Percentiles rank a stretch among this genome's conserved stretches.
phyloP scores from a whole-genome alignment of 1,139 yeast species.

The Yamadazyma membranifaciens region DNA sequence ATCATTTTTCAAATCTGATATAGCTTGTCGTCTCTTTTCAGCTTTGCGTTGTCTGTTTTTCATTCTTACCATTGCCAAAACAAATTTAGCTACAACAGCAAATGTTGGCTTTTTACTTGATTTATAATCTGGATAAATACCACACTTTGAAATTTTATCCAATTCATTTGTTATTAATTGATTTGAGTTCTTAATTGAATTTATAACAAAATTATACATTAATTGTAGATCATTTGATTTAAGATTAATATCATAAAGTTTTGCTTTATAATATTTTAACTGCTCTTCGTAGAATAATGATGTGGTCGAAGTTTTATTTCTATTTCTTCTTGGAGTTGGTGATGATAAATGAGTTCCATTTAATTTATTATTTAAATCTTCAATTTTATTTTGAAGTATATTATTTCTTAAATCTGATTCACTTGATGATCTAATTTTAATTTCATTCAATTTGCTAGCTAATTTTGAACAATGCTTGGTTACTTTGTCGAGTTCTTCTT shows the following conservation, averaged over 20 bases:
- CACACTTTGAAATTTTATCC: conserved; percentile 42
- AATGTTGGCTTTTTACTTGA: conserved; percentile 25
- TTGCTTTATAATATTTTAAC: conserved; percentile 36
- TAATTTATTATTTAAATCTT: conserved; percentile 12
- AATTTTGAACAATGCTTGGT: conserved; percentile 30
- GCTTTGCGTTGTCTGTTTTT: conserved; percentile 36
- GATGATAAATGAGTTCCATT: conserved; percentile 10
- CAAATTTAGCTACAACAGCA: conserved; percentile 45
- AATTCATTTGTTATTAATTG: conserved; percentile 39
- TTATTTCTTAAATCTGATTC: conserved; percentile 7
- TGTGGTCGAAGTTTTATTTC: conserved; percentile 13
- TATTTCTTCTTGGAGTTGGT: conserved; percentile 6
- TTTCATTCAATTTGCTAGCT: conserved; percentile 28
- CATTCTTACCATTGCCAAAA: conserved; percentile 56
- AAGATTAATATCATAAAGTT: conserved; percentile 34
- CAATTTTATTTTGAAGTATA: conserved; percentile 10
- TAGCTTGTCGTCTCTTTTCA: conserved; percentile 19
- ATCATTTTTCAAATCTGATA: conserved; percentile 4
- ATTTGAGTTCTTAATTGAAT: conserved; percentile 46
- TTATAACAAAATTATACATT: conserved; percentile 48
- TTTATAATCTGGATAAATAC: conserved; percentile 47
- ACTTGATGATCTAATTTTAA: conserved; percentile 9
- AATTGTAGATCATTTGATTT: conserved; percentile 50
- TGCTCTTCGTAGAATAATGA: conserved; percentile 19
- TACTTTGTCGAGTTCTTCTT: conserved; percentile 25